Base-by-base conservation (phyloP, 805 yeast genomes). In the Suhomyces pyralidae region DNA sequence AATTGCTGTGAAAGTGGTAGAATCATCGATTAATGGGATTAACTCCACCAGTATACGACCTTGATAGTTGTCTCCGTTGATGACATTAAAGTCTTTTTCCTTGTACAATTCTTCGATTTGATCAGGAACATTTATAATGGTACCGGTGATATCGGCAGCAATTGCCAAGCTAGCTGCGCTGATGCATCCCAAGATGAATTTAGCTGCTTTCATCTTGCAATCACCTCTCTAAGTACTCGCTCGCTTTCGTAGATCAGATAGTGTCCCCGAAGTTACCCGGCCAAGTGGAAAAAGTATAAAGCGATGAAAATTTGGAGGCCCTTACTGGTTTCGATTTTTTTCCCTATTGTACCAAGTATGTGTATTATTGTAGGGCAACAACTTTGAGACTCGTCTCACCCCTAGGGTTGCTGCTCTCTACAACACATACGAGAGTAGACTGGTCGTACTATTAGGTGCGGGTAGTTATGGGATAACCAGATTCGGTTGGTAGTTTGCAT, bases 281-380 rank as follows among this genome's bases (percentile, higher is more conserved):
- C 55, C 42, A 24, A 14, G 19, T 14, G 45, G n/a, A n/a, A 24
- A 42, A 17, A 40, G 55, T 61, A 61, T 53, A 50, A 53, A 54
- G 12, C n/a, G 8, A 40, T 22, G 24, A n/a, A 26, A 24, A 14
- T 22, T 30, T 40, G 28, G 9, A 20, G 32, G 9, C 49, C 5
- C 17, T 19, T 9, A 17, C 2, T 25, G 40, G 8, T 34, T 28
- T 34, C 42, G 12, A 28, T 56, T 60, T 64, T 63, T 50, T 49
- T 62, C 75, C 53, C 57, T 69, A 72, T 74, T 74, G 77, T 75
- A 73, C 77, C 56, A 55, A 60, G 79, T 61, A 73, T 73, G 76
- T 66, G 78, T 76, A 76, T 76, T 76, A 76, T 76, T 76, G 80
- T 76, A 74, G 80, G 76, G 80, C 72, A 65, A 58, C 71, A 61